phyloP scores from a whole-genome alignment of 495 filamentous ascomycete genomes.

The Penicillium manginii region DNA sequence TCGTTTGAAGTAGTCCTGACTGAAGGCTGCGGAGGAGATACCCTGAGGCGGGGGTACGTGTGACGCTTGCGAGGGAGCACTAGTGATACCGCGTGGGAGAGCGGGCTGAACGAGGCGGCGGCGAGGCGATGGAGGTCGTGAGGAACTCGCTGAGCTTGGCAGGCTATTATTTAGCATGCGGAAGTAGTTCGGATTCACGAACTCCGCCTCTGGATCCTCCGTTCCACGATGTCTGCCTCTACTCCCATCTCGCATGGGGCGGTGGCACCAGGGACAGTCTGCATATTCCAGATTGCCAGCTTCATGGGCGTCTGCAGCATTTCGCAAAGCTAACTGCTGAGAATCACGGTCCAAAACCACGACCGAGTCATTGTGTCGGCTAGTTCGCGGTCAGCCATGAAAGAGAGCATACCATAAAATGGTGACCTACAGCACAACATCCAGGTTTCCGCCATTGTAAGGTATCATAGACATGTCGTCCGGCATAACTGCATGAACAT shows the following conservation, averaged over 20 bases:
- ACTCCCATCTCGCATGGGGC: slow-evolving; percentile 63
- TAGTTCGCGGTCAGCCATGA: slow-evolving; percentile 36
- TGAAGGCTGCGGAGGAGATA: slow-evolving; percentile 86
- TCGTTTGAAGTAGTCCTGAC: slow-evolving; percentile 83
- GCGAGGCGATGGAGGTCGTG: slow-evolving; percentile 54
- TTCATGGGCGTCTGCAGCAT: slow-evolving; percentile 50
- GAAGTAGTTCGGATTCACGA: slow-evolving; percentile 90
- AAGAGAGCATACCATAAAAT: neutral
- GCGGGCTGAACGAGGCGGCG: slow-evolving; percentile 56
- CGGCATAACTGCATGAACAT: slow-evolving; percentile 31
- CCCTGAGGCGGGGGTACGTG: slow-evolving; percentile 53
- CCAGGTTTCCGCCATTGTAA: slow-evolving; percentile 48
- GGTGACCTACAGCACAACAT: slow-evolving; percentile 54
- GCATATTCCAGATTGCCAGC: slow-evolving; percentile 54
- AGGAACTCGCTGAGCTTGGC: slow-evolving; percentile 52
- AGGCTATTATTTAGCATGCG: slow-evolving; percentile 78
- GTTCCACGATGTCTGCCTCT: slow-evolving; percentile 39
- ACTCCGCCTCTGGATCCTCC: slow-evolving; percentile 59
- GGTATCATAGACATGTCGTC: slow-evolving; percentile 54
- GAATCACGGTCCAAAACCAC: slow-evolving; percentile 89
- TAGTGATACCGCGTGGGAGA: slow-evolving; percentile 40
- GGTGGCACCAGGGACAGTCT: slow-evolving; percentile 88
- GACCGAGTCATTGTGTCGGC: slow-evolving; percentile 88
- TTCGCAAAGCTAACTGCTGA: slow-evolving; percentile 79
- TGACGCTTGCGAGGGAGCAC: slow-evolving; percentile 52